phyloP scores from a whole-genome alignment of 371 early-diverging fungal genomes.

The Basidiobolus meristosporus region DNA sequence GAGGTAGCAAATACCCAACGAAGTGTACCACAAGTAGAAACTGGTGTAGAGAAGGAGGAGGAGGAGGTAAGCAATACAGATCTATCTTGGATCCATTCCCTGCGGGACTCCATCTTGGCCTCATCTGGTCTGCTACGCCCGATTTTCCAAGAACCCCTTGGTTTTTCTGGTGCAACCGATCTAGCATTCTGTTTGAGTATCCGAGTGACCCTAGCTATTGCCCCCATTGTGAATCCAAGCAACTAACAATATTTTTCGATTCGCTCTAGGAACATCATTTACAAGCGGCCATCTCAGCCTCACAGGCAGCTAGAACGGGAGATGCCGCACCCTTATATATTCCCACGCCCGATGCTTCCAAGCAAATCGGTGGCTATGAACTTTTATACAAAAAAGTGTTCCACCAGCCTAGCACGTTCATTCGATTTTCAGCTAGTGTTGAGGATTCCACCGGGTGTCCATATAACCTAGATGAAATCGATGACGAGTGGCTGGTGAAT shows the following conservation, averaged over 20 bases:
- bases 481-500: conserved; percentile 44
- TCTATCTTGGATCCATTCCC: neutral
- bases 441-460: conserved; percentile 68
- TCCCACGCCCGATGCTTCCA: conserved; percentile 84
- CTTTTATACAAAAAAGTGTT: conserved; percentile 42
- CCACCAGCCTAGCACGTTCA: conserved; percentile 53
- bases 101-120: neutral
- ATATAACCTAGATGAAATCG: conserved; percentile 78
- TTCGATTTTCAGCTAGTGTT: conserved; percentile 72
- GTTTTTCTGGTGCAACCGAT: neutral
- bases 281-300: conserved; percentile 78
- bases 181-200: neutral
- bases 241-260: no score
- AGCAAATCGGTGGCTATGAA: conserved; percentile 34
- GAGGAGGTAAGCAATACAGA: conserved; percentile 29
- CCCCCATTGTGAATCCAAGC: no score
- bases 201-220: no score
- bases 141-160: neutral
- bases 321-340: conserved; percentile 41
- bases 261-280: conserved; percentile 72
- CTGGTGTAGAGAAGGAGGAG: conserved; percentile 53
- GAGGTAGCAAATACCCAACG: conserved; percentile 53
- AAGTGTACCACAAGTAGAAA: conserved; percentile 44
- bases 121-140: neutral
- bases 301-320: conserved; percentile 43